These are phyloP conservation scores for Bolboschoenoplectus hybrid DNA, from an alignment of 202 grass and related monocot genomes.

Conservation along the genomic window DNA sequence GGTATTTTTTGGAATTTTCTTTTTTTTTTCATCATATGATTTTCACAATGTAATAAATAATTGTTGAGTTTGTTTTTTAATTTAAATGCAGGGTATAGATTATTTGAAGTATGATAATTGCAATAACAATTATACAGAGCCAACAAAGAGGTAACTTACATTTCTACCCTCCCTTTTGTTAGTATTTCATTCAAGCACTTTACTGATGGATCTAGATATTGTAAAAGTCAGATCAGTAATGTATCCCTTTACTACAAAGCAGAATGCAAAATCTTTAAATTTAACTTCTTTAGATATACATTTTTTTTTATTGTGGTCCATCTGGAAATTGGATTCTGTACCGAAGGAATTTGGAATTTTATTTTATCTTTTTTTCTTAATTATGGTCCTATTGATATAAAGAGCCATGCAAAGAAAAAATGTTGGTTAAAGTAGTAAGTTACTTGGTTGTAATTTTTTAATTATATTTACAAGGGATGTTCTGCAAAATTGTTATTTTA, in stretches of 20 bases:
- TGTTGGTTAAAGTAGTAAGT: background rate
- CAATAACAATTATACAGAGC: slow-evolving; percentile 77
- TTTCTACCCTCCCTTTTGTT: background rate
- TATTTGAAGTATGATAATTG: slow-evolving; percentile 99
- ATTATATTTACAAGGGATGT: background rate
- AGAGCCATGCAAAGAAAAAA: background rate
- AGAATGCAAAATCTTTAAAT: background rate
- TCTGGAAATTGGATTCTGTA: background rate
- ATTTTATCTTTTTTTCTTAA: too few relatives aligned
- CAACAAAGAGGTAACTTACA: slow-evolving; percentile 53
- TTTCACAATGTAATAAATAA: background rate
- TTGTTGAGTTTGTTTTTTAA: background rate
- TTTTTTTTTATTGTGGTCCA: background rate
- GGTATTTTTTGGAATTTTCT: slow-evolving; percentile 44
- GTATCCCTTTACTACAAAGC: background rate
- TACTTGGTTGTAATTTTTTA: background rate
- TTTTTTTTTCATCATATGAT: background rate
- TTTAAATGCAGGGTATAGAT: slow-evolving; percentile 61
- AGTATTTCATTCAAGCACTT: background rate
- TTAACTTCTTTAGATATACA: background rate
- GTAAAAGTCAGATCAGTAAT: slow-evolving; percentile 24
- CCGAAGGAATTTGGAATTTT: background rate
- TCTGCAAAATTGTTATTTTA: background rate
- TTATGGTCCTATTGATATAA: background rate
- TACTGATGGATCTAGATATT: background rate